Base-by-base conservation (phyloP, 2,329 filamentous ascomycete genomes). In the Exophiala spinifera region DNA sequence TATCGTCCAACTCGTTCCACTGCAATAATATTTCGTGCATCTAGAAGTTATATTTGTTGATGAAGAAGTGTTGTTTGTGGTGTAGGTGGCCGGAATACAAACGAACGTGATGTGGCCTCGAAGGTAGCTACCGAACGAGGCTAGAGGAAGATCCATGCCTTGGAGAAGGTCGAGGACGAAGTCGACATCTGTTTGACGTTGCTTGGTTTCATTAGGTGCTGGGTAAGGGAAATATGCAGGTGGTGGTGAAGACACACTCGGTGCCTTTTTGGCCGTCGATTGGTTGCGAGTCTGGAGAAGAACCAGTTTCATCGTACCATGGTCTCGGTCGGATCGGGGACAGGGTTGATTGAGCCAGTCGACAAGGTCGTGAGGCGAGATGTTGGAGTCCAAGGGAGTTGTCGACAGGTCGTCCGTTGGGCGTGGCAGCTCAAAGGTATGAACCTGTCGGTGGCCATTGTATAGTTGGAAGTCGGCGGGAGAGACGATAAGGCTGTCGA, bases 201-300 rank as follows among this genome's bases (percentile, higher is more conserved):
- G 45, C 7, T 45, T 21, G n/a, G 48, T 57, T 10, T 39, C 36
- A 11, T 39, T 39, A 14, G 51, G 51, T 44, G 36, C 4, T 34
- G 36, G 34, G 39, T 44, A 42, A 37, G 33, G 25, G 40, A 17
- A 28, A 20, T 49, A 33, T 20, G 37, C 46, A 15, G 48, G 34
- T 47, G 20, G 51, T 31, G 21, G 15, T n/a, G 42, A 43, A 2
- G 47, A 43, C 13, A 57, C n/a, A 15, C 23, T 51, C 3, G 40
- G 43, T 1, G 21, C 15, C 25, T 53, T 51, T 40, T 56, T 45
- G 7, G 36, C 39, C 2, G 56, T 59, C 7, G 55, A 59, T 15
- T 61, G 53, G 25, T 61, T 61, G 37, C 49, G 46, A 2, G 59
- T 61, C 48, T 61, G 48, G 28, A 61, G 57, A 5, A 61, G 46